These are phyloP conservation scores for Forsythia viridissima DNA, from an alignment of 257 asterid genomes.

Conservation along the genomic window DNA sequence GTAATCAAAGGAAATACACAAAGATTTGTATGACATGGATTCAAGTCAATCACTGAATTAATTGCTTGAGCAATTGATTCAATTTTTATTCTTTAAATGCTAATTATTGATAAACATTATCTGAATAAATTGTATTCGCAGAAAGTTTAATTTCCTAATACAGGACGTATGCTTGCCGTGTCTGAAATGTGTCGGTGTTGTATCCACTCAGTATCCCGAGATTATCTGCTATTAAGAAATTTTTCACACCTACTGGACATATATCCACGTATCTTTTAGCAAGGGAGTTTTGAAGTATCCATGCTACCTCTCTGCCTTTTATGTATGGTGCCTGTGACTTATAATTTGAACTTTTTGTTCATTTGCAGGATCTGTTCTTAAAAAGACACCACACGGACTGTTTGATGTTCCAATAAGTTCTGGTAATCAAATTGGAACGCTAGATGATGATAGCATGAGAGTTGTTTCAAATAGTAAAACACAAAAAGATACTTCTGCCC, in stretches of 20 bases:
- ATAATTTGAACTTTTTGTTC: conserved; percentile 20
- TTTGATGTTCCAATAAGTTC: conserved; percentile 42
- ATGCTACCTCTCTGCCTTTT: background rate
- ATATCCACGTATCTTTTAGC: background rate
- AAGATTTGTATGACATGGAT: background rate
- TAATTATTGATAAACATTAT: no score
- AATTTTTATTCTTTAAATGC: no score
- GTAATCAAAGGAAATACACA: background rate
- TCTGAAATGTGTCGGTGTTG: background rate
- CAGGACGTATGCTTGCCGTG: background rate
- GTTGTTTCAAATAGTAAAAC: conserved; percentile 38
- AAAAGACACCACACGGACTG: conserved; percentile 41
- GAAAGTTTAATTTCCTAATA: background rate
- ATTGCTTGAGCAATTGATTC: background rate
- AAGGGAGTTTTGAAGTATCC: conserved; percentile 2
- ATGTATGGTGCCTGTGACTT: background rate
- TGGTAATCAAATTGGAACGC: conserved; percentile 36
- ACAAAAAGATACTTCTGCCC: conserved; percentile 65
- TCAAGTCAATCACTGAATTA: background rate
- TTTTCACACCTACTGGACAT: background rate
- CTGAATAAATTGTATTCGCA: background rate
- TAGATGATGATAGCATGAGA: conserved; percentile 36
- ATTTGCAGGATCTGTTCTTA: conserved; percentile 43
- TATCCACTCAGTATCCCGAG: background rate
- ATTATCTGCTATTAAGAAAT: background rate